phyloP scores from a whole-genome alignment of 1,139 yeast species.

The Scheffersomyces parashehatae region DNA sequence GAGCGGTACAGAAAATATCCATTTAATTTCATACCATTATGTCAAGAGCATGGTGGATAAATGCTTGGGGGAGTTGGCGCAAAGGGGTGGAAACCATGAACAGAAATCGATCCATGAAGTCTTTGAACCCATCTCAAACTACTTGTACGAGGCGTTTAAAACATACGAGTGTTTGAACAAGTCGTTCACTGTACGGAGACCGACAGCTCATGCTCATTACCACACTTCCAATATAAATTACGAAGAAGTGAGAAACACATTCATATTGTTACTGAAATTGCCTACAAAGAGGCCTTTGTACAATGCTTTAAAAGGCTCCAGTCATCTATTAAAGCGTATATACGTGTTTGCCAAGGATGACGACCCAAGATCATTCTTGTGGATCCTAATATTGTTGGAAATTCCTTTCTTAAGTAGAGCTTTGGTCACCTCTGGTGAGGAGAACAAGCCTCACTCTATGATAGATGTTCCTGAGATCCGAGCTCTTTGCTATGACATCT shows the following conservation, averaged over 20 bases:
- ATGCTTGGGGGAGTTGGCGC: constrained; percentile 23
- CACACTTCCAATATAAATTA: constrained; percentile 49
- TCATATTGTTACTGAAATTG: constrained; percentile 41
- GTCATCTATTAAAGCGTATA: constrained; percentile 46
- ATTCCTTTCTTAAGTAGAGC: constrained; percentile 58
- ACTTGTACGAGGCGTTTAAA: constrained; percentile 43
- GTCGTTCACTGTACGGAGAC: constrained; percentile 43
- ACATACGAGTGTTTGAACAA: constrained; percentile 42
- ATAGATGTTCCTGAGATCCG: constrained; percentile 53
- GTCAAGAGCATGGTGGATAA: constrained; percentile 30
- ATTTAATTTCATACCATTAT: constrained; percentile 24
- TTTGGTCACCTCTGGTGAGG: constrained; percentile 27
- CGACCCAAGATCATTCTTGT: constrained; percentile 42
- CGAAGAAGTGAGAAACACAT: constrained; percentile 43
- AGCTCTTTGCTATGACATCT: constrained; percentile 59
- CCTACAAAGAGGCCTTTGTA: constrained; percentile 64
- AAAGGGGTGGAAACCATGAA: constrained; percentile 8
- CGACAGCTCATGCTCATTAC: constrained; percentile 26
- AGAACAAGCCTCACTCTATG: constrained; percentile 22
- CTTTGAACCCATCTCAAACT: constrained; percentile 52
- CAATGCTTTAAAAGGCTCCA: constrained; percentile 50
- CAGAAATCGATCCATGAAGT: constrained; percentile 30
- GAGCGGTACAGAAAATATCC: constrained; percentile 9
- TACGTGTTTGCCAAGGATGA: constrained; percentile 32
- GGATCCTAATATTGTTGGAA: constrained; percentile 64